Base-by-base conservation (phyloP, 441 rosid species). In the Pelargonium citronellum region DNA sequence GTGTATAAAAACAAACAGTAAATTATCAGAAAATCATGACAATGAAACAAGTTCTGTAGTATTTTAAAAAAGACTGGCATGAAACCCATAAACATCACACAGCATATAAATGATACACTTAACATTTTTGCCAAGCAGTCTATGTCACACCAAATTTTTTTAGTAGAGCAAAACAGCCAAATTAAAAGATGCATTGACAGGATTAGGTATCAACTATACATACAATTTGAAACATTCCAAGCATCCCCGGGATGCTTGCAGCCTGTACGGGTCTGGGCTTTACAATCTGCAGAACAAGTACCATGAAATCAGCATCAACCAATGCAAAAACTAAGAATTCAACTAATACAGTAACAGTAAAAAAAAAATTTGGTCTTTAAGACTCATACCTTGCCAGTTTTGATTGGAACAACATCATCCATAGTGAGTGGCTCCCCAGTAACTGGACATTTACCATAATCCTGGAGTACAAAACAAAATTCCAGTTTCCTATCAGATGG, bases 201-300 rank as follows among this genome's bases (percentile, higher is more conserved):
- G 3, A 27, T 1, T 27, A 27, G 30, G 30, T 27, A 1, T 27
- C 30, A 27, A 27, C 2, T 4, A 10, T 17, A 66, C 92, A 67
- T 88, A 92, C 98, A 79, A 91, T 91, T 71, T 95, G 99, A 76
- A 95, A 95, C 76, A 88, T 82, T 69, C 95, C 96, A 0, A 92
- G 95, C 87, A 95, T 85, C 77, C 98, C 99, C 65, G 98, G 97
- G 72, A 95, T 91, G 79, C 96, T 95, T 69, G 97, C 98, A 12
- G 95, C 87, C 75, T 91, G 89, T 69, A 89, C 78, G 8, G 96
- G 85, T 76, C 95, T 89, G 4, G 98, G 99, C 79, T 88, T 95
- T 73, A 89, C 90, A 53, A 91, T 87, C 99, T 92, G 83, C 79
- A 82, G 2, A 34, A 61, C 72, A 47, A 27, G 24, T 12, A 39